Evolutionary conservation across 768 basidiomycete genomes (phyloP).

Genomic region (Mycena galericulata): DNA sequence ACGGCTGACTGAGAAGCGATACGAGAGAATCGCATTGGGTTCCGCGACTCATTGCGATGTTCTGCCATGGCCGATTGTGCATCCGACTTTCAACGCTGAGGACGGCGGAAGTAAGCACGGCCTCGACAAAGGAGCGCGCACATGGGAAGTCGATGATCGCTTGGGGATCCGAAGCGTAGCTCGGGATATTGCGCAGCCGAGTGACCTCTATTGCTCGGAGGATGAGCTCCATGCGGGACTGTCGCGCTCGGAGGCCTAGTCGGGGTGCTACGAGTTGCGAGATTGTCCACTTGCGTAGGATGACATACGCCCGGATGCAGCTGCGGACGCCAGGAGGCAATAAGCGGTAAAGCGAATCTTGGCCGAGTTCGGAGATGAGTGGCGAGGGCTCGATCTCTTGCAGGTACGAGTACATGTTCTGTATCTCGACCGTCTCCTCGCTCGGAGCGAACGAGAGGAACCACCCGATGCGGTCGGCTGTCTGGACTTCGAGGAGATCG

Average conservation of each 20-base stretch:
- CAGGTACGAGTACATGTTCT: constrained; percentile 81
- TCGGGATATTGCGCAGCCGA: constrained; percentile 68
- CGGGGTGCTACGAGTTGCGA: constrained; percentile 74
- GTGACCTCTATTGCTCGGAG: constrained; percentile 82
- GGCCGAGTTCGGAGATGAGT: constrained; percentile 75
- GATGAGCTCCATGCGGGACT: constrained; percentile 78
- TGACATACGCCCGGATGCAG: constrained; percentile 80
- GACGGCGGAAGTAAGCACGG: constrained; percentile 79
- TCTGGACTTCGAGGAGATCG: constrained; percentile 86
- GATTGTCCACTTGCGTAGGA: constrained; percentile 85
- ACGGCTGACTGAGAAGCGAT: constrained; percentile 66
- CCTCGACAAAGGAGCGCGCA: constrained; percentile 85
- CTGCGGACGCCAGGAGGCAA: constrained; percentile 82
- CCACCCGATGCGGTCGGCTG: constrained; percentile 85
- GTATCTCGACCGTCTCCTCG: constrained; percentile 80
- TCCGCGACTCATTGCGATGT: constrained; percentile 72
- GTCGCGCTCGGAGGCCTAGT: constrained; percentile 72
- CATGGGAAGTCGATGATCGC: constrained; percentile 69
- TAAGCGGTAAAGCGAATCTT: constrained; percentile 78
- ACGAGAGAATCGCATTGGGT: constrained; percentile 71
- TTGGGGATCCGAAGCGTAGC: constrained; percentile 41
- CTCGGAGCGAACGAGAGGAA: constrained; percentile 60
- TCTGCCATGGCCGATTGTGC: constrained; percentile 83
- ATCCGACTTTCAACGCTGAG: constrained; percentile 84
- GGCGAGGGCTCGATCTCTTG: constrained; percentile 79